Percentiles rank a stretch among this genome's conserved stretches.
Conservation (phyloP, 306 rosid species). For the Lathyrus sativus region DNA sequence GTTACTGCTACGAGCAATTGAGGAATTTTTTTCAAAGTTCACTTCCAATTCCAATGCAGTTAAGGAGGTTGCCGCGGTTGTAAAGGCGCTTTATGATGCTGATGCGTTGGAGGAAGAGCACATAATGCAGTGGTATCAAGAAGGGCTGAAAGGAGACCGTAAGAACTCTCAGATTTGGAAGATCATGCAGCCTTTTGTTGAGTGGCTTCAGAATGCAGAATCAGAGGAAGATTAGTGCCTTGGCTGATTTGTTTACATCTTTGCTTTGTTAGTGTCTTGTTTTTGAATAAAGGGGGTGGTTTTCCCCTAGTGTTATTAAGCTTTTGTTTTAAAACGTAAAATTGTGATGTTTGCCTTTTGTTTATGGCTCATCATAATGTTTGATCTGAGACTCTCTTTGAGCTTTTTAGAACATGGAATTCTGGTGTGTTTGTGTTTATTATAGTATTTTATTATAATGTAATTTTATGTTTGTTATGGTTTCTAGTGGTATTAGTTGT, state of each 20-base stretch:
- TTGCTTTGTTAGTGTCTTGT: conserved; percentile 2
- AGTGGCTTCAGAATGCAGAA: conserved; percentile 72
- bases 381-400: background rate
- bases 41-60: conserved; percentile 32
- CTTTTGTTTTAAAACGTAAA: background rate
- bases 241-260: background rate
- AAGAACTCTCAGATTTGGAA: conserved; percentile 61
- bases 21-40: conserved; percentile 46
- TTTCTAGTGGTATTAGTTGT: background rate
- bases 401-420: background rate
- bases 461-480: background rate
- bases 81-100: conserved; percentile 62
- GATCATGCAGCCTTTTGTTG: conserved; percentile 55
- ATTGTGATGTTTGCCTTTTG: conserved; percentile 1
- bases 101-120: conserved; percentile 62
- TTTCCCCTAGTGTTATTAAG: conserved; percentile 14
- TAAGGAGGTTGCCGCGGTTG: conserved; percentile 59
- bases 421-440: conserved; percentile 22
- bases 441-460: background rate
- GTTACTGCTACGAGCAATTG: conserved; percentile 49
- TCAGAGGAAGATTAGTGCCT: conserved; percentile 55
- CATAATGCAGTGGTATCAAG: conserved; percentile 55
- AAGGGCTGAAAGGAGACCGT: conserved; percentile 49
- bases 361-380: background rate
- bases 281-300: conserved; percentile 39